Base-by-base conservation (phyloP, 768 basidiomycete genomes). In the Rhodocollybia butyracea region DNA sequence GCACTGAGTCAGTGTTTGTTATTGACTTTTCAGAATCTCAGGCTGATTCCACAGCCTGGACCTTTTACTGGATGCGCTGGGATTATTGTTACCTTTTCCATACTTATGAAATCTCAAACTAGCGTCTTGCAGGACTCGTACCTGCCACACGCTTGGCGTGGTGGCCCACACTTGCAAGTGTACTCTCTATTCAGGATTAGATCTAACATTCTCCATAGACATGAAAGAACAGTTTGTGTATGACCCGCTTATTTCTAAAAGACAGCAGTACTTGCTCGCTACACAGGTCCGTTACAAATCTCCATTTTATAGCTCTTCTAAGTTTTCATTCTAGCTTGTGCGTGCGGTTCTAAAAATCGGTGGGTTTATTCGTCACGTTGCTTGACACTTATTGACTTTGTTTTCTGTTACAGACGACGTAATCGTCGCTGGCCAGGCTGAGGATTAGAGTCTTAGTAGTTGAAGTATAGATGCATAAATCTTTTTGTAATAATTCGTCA, bases 141-240 rank as follows among this genome's bases (percentile, higher is more conserved):
- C n/a, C n/a, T n/a, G n/a, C n/a, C n/a, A n/a, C n/a, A n/a, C n/a
- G n/a, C n/a, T n/a, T n/a, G n/a, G n/a, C n/a, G n/a, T n/a, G n/a
- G n/a, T n/a, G n/a, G 97, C 95, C n/a, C 94, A 95, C n/a, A n/a
- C n/a, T n/a, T n/a, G n/a, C n/a, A n/a, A n/a, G n/a, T n/a, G n/a
- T n/a, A n/a, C n/a, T n/a, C 24, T 3, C 21, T n/a, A n/a, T 30
- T 3, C 21, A 36, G 45, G 47, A 11, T 46, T 13, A 31, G n/a
- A 22, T 15, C 50, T 38, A 22, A 24, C 24, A 8, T 36, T 45
- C 26, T 42, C 40, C 46, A 13, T 66, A 98, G 96, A 99, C 63
- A 99, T 99, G 96, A 96, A 89, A 78, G 81, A 88, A 66, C 97
- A 98, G 68, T 93, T 94, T 63, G 96, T 99, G 42, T 94, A 95